Conservation (phyloP, 495 filamentous ascomycete genomes). For the Polyplosphaeria fusca region DNA sequence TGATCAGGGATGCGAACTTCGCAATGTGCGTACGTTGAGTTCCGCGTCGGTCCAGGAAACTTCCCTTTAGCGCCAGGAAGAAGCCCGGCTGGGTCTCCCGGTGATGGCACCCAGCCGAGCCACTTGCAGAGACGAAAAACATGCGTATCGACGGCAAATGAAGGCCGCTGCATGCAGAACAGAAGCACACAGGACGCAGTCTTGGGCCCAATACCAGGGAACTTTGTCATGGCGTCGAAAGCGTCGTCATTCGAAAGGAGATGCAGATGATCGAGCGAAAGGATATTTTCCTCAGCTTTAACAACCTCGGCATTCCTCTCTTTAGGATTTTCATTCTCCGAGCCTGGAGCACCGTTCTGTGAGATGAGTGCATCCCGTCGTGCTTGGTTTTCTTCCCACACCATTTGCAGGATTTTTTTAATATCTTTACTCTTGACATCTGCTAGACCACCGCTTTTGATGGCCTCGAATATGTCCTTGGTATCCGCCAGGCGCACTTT, state of each 20-base stretch:
- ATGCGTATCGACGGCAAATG: slow-evolving; percentile 49
- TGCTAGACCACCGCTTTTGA: slow-evolving; percentile 69
- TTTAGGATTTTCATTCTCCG: slow-evolving; percentile 39
- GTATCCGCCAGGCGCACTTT: slow-evolving; percentile 63
- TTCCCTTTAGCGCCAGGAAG: slow-evolving; percentile 39
- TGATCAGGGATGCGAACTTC: slow-evolving; percentile 79
- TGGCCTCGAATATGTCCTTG: slow-evolving; percentile 65
- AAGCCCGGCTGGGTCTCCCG: slow-evolving; percentile 25
- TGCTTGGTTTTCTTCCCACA: slow-evolving; percentile 64
- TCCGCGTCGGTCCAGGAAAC: slow-evolving; percentile 48
- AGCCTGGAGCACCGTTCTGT: slow-evolving; percentile 35
- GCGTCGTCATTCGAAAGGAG: slow-evolving; percentile 62
- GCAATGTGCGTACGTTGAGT: slow-evolving; percentile 74
- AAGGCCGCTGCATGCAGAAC: slow-evolving; percentile 49
- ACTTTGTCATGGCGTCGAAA: slow-evolving; percentile 69
- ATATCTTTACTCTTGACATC: slow-evolving; percentile 72
- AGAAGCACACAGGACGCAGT: slow-evolving; percentile 74
- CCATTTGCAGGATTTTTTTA: slow-evolving; percentile 76
- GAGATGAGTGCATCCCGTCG: slow-evolving; percentile 43
- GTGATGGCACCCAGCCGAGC: slow-evolving; percentile 77
- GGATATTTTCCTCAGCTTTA: slow-evolving; percentile 53
- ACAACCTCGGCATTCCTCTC: slow-evolving; percentile 53
- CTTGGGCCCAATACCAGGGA: slow-evolving; percentile 86
- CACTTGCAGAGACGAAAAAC: slow-evolving; percentile 70
- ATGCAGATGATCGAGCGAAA: slow-evolving; percentile 78